Evolutionary conservation across 306 rosid genomes (phyloP).

Genomic region (Cucumis melo): DNA sequence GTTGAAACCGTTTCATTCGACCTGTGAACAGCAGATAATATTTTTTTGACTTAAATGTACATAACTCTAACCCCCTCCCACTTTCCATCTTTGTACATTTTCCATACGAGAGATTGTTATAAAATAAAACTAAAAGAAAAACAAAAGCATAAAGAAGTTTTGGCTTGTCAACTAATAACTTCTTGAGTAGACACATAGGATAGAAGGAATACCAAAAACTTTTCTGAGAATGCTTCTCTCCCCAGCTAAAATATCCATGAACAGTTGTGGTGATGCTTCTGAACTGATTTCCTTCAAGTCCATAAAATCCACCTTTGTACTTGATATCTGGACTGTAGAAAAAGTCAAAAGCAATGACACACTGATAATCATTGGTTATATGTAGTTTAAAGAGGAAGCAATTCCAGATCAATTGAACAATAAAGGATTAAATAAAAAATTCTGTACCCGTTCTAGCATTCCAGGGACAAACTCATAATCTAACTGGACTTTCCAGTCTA

Average conservation of each 20-base stretch:
- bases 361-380: slow-evolving; percentile 21
- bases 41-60: background rate
- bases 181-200: background rate
- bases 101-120: background rate
- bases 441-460: slow-evolving; percentile 50
- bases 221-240: slow-evolving; percentile 65
- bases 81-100: background rate
- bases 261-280: slow-evolving; percentile 45
- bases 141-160: background rate
- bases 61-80: no score
- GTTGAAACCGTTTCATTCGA: slow-evolving; percentile 84
- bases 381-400: background rate
- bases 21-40: slow-evolving; percentile 38
- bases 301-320: slow-evolving; percentile 63
- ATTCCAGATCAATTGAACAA: background rate
- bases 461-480: slow-evolving; percentile 52
- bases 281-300: slow-evolving; percentile 67
- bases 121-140: background rate
- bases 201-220: slow-evolving; percentile 61
- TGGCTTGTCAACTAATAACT: background rate
- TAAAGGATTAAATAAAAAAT: slow-evolving; percentile 6
- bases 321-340: slow-evolving; percentile 95
- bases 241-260: slow-evolving; percentile 58
- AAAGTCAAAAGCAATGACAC: slow-evolving; percentile 54
- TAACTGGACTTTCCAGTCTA: slow-evolving; percentile 77